These are phyloP conservation scores for Moringa oleifera DNA, from an alignment of 345 rosid genomes.

Conservation along the genomic window DNA sequence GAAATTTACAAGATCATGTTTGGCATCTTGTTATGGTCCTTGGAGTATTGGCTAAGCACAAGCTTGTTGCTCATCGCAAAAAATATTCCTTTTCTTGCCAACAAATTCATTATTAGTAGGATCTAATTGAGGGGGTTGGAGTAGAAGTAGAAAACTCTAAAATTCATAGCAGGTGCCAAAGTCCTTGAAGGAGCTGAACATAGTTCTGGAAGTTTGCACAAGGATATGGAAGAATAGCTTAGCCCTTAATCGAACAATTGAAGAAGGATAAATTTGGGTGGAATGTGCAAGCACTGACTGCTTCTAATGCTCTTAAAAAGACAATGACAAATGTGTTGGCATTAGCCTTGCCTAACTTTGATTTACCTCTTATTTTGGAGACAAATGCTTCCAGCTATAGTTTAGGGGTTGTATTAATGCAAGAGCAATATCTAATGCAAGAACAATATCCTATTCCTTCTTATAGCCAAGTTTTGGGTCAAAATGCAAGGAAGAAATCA, in stretches of 20 bases:
- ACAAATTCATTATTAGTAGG: not conserved
- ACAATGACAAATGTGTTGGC: not conserved
- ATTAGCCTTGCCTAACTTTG: too few species aligned
- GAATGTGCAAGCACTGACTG: not conserved
- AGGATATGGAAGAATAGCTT: not conserved
- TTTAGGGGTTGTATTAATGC: not conserved
- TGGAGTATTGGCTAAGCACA: not conserved
- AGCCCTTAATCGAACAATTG: not conserved
- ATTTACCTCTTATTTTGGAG: not conserved
- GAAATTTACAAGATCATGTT: not conserved
- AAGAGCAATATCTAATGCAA: too few species aligned
- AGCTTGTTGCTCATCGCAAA: not conserved
- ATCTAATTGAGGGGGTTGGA: not conserved
- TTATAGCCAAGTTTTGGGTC: not conserved
- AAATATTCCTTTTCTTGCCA: not conserved
- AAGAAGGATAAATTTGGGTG: not conserved
- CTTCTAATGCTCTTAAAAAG: not conserved
- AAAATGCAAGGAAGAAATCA: not conserved
- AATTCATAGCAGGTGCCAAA: not conserved
- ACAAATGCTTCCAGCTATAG: not conserved
- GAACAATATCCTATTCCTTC: not conserved
- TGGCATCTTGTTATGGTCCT: not conserved
- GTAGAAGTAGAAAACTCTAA: not conserved
- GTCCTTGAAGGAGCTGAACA: not conserved
- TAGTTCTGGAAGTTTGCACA: not conserved